Conservation (phyloP, 2,329 filamentous ascomycete species). For the Erysiphe pisi region DNA sequence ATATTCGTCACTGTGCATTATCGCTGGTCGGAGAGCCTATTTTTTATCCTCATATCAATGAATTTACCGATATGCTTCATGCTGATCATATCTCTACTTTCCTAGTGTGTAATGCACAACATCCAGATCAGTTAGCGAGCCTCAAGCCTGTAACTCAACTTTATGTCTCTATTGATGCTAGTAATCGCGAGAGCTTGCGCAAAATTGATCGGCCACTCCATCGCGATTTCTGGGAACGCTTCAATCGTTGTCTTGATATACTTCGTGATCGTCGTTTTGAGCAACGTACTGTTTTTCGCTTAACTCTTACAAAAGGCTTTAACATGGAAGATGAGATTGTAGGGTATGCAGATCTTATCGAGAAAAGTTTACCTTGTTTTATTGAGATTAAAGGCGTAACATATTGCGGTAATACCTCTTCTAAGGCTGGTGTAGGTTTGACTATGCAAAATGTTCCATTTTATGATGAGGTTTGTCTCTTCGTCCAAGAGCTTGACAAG, state of each 20-base stretch:
- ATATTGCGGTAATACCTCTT: constrained; percentile 75
- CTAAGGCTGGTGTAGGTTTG: constrained; percentile 70
- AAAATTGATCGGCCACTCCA: constrained; percentile 87
- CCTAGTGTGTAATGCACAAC: constrained; percentile 93
- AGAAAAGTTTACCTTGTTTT: constrained; percentile 77
- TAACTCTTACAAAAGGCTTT: constrained; percentile 96
- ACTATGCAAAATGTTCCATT: constrained; percentile 98
- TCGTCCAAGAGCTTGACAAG: constrained; percentile 63
- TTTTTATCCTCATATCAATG: constrained; percentile 96
- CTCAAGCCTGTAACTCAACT: constrained; percentile 84
- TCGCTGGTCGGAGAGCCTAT: constrained; percentile 95
- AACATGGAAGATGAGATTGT: constrained; percentile 88
- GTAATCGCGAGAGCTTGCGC: constrained; percentile 74
- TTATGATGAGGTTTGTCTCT: constrained; percentile 77
- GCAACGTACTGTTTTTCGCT: constrained; percentile 85
- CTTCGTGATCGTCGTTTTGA: constrained; percentile 69
- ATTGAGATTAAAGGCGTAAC: constrained; percentile 96
- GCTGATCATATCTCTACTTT: constrained; percentile 81
- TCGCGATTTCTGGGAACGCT: constrained; percentile 95
- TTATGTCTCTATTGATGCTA: constrained; percentile 92
- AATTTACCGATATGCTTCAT: constrained; percentile 75
- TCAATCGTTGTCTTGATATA: constrained; percentile 82
- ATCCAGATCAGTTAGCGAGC: constrained; percentile 76
- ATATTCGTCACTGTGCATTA: constrained; percentile 84
- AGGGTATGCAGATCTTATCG: constrained; percentile 82